Conservation (phyloP, 352 stramenopile species). For the Phytophthora ramorum region DNA sequence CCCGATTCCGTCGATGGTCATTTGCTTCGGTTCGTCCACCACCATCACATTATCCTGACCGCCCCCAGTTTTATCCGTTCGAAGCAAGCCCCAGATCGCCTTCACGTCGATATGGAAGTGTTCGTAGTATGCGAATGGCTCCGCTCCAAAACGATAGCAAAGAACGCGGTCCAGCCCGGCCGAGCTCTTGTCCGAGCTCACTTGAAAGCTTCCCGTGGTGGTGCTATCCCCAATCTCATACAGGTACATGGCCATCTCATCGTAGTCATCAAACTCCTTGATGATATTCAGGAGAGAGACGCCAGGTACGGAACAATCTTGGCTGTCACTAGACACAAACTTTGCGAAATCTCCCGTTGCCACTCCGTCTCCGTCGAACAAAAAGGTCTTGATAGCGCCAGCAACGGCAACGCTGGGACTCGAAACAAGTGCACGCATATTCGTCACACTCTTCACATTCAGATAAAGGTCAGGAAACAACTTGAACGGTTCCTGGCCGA, state of each 20-base stretch:
- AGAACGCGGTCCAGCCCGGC: constrained; percentile 52
- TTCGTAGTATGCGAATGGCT: constrained; percentile 64
- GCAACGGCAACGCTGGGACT: constrained; percentile 52
- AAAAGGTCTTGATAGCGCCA: constrained; percentile 60
- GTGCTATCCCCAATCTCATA: constrained; percentile 57
- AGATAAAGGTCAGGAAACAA: constrained; percentile 54
- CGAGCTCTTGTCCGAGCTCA: constrained; percentile 34
- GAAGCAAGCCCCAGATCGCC: constrained; percentile 55
- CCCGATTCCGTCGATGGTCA: constrained; percentile 62
- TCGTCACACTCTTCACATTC: constrained; percentile 68
- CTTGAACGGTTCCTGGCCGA: constrained; percentile 61
- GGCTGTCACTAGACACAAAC: constrained; percentile 46
- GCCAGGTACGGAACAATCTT: constrained; percentile 46
- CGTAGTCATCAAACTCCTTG: constrained; percentile 69
- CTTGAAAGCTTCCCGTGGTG: constrained; percentile 58
- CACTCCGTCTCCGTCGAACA: constrained; percentile 72
- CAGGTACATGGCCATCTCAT: constrained; percentile 75
- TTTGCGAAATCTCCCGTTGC: constrained; percentile 65
- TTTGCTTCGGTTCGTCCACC: constrained; percentile 66
- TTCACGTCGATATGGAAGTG: constrained; percentile 67
- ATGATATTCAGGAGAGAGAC: constrained; percentile 60
- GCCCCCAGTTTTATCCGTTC: constrained; percentile 21
- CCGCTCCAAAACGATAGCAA: constrained; percentile 68
- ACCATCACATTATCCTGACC: constrained; percentile 53
- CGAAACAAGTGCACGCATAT: constrained; percentile 53